Percentiles rank a stretch among this genome's conserved stretches.
These are phyloP conservation scores for Arxiozyma slooffiae DNA, from an alignment of 1,139 yeast genomes.

Conservation along the genomic window DNA sequence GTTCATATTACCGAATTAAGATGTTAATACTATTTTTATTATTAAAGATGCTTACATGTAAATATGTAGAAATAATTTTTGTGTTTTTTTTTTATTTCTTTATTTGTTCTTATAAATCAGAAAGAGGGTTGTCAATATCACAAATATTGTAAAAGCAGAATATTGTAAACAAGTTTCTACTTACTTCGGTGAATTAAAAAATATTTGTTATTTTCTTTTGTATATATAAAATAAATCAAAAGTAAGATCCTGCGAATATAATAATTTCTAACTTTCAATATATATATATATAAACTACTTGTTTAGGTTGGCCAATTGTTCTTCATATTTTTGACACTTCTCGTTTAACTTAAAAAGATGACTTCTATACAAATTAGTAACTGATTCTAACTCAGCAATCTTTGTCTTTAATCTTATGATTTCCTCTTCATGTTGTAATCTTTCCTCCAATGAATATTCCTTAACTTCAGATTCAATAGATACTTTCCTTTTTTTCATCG, in stretches of 20 bases:
- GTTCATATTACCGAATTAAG: background rate
- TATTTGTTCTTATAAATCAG: no score
- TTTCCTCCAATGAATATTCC: conserved; percentile 2
- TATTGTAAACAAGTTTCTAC: background rate
- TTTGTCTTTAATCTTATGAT: conserved; percentile 55
- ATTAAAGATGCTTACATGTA: background rate
- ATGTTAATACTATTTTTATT: no score
- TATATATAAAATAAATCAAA: background rate
- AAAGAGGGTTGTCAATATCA: background rate
- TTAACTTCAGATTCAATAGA: background rate
- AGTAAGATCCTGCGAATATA: background rate
- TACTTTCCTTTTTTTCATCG: background rate
- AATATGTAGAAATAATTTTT: no score
- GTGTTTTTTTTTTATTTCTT: no score
- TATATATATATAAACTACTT: background rate
- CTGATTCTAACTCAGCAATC: conserved; percentile 81
- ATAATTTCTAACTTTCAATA: background rate
- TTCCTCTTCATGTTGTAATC: conserved; percentile 33
- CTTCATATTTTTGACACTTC: conserved; percentile 18
- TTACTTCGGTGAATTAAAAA: no score
- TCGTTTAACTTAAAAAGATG: conserved; percentile 70
- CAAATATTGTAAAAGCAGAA: background rate
- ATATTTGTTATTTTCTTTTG: background rate
- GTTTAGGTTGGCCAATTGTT: conserved; percentile 6
- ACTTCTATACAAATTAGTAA: conserved; percentile 74